These are phyloP conservation scores for Cordyceps farinosa DNA, from an alignment of 2,329 filamentous ascomycete genomes.

Conservation along the genomic window DNA sequence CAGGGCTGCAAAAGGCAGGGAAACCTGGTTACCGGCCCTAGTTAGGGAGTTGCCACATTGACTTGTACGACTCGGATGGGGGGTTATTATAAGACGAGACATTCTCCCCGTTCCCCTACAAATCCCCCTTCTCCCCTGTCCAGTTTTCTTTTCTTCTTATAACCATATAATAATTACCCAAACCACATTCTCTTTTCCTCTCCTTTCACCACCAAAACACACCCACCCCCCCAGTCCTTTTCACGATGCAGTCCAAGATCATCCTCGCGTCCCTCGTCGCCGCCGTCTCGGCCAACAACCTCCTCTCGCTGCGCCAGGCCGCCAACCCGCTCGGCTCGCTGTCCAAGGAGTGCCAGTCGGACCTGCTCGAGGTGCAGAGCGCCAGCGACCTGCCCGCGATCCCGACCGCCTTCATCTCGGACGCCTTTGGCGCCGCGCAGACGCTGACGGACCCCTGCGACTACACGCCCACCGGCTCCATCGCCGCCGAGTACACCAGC, in stretches of 20 bases:
- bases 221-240: constrained; percentile 24
- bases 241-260: constrained; percentile 18
- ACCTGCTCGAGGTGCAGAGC: constrained; percentile 24
- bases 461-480: constrained; percentile 30
- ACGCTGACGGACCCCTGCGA: constrained; percentile 31
- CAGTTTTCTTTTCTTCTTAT: background rate
- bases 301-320: constrained; percentile 25
- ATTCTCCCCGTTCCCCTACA: background rate
- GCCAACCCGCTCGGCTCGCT: constrained; percentile 16
- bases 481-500: constrained; percentile 30
- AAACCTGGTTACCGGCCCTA: background rate
- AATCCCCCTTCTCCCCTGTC: too few relatives aligned
- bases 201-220: constrained; percentile 34
- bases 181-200: background rate
- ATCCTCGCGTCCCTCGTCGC: constrained; percentile 14
- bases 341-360: constrained; percentile 24
- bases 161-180: background rate
- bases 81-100: background rate
- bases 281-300: constrained; percentile 8
- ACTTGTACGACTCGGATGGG: background rate
- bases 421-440: constrained; percentile 17
- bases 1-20: background rate
- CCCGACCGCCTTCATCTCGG: constrained; percentile 28
- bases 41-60: background rate
- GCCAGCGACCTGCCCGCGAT: constrained; percentile 29